phyloP scores from a whole-genome alignment of 2,329 filamentous ascomycete species.

The Penicillium sp. region DNA sequence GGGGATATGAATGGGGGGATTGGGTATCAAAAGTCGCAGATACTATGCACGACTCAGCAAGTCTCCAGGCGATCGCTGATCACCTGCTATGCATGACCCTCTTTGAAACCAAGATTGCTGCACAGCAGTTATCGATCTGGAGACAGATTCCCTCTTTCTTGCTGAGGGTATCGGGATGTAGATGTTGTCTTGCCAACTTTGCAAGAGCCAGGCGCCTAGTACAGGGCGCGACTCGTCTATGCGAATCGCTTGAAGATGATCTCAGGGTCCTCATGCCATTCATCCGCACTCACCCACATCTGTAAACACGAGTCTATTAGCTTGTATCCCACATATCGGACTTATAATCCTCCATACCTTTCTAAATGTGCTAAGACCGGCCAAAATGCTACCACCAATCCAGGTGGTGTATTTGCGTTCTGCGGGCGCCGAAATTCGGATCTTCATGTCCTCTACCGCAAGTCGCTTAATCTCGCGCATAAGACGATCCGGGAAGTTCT shows the following conservation, averaged over 20 bases:
- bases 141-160: constrained; percentile 1
- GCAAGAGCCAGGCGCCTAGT: neutral
- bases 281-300: constrained; percentile 99
- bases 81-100: constrained; percentile 6
- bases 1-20: constrained; percentile 12
- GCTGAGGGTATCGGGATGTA: neutral
- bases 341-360: constrained; percentile 64
- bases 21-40: constrained; percentile 35
- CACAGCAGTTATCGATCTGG: constrained; percentile 3
- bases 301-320: constrained; percentile 40
- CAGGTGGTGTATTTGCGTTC: constrained; percentile 98
- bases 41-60: constrained; percentile 14
- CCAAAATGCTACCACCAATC: constrained; percentile 97
- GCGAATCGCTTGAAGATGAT: constrained; percentile 99
- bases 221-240: constrained; percentile 42
- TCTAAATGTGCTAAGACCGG: constrained; percentile 94
- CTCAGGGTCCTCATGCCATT: constrained; percentile 99
- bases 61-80: constrained; percentile 12
- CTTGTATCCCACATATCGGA: neutral
- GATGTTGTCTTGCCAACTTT: neutral
- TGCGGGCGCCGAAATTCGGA: constrained; percentile 97
- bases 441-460: constrained; percentile 98
- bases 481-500: constrained; percentile 91
- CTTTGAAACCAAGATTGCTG: neutral
- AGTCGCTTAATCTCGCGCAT: constrained; percentile 89